Base-by-base conservation (phyloP, 2,329 filamentous ascomycete genomes). In the Drechslerella stenobrocha region DNA sequence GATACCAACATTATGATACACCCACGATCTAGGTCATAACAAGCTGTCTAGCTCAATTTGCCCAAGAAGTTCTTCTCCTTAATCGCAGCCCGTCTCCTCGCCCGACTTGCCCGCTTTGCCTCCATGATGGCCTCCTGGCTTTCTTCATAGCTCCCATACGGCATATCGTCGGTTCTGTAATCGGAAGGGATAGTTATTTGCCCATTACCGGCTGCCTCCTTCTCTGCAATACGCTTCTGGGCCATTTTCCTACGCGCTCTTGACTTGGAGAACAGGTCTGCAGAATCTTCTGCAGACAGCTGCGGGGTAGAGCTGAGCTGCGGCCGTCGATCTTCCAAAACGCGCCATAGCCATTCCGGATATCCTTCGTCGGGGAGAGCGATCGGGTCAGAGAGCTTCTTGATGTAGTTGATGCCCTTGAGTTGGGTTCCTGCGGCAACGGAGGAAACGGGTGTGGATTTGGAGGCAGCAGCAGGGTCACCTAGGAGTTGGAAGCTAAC, bases 31-130 rank as follows among this genome's bases (percentile, higher is more conserved):
- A 6, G 20, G 20, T n/a, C 4, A 37, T 18, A 42, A 5, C 4
- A 3, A 20, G 8, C 7, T 18, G 37, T 13, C 45, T 60, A 67
- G 24, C 55, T 56, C 15, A 67, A 34, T 28, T 67, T 50, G 24
- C 63, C 63, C 44, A 93, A 82, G 81, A 90, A 93, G 79, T 93
- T 93, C 75, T 78, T 78, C 80, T 93, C 89, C 83, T 91, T 92
- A 75, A 93, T 93, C 77, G 81, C 83, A 65, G 82, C 83, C 77
- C 86, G 84, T 75, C 88, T 81, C 79, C 90, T 87, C 76, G 82
- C 82, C 74, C 88, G 83, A 87, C 90, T 85, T 30, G 84, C 85
- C 77, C 81, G 83, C 71, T 81, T 87, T 73, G 91, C 78, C 72
- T 85, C 83, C 70, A 81, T 80, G 74, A 87, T 80, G 74, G 82